phyloP scores from a whole-genome alignment of 163 green algal genomes.

The Scenedesmus sp. region DNA sequence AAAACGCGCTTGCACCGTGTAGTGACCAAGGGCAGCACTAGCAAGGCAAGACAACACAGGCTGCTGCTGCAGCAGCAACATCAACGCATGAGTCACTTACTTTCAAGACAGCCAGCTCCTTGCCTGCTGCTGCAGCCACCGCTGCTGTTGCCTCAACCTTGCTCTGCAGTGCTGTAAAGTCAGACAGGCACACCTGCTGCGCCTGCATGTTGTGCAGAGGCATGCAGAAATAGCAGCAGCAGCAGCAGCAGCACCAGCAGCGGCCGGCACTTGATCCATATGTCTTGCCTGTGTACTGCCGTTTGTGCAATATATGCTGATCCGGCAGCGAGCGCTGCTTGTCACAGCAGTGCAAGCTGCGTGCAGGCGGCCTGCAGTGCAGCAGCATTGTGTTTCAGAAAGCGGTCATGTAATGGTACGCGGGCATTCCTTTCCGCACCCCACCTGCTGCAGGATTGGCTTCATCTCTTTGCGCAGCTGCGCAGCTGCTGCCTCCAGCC shows the following conservation, averaged over 20 bases:
- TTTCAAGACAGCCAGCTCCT: slow-evolving; percentile 27
- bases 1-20: not conserved
- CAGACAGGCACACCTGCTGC: slow-evolving; percentile 23
- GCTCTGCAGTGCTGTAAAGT: slow-evolving; percentile 5
- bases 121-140: not conserved
- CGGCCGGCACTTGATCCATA: too few relatives aligned
- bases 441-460: slow-evolving; percentile 17
- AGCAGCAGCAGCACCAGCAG: not conserved
- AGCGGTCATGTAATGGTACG: too few relatives aligned
- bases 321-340: too few relatives aligned
- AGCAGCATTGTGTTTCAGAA: too few relatives aligned
- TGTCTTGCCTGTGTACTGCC: too few relatives aligned
- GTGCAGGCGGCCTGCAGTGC: not conserved
- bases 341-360: not conserved
- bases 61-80: too few relatives aligned
- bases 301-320: too few relatives aligned
- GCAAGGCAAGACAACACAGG: too few relatives aligned
- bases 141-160: slow-evolving; percentile 15
- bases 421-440: not conserved
- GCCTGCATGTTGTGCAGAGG: not conserved
- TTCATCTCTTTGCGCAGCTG: slow-evolving; percentile 42
- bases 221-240: not conserved
- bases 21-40: too few relatives aligned
- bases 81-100: not conserved
- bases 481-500: slow-evolving; percentile 17